A percentile compares a stretch with the other conserved stretches of the same genome.
Conservation (phyloP, 352 stramenopile species). For the Salisapilia sapeloensis region DNA sequence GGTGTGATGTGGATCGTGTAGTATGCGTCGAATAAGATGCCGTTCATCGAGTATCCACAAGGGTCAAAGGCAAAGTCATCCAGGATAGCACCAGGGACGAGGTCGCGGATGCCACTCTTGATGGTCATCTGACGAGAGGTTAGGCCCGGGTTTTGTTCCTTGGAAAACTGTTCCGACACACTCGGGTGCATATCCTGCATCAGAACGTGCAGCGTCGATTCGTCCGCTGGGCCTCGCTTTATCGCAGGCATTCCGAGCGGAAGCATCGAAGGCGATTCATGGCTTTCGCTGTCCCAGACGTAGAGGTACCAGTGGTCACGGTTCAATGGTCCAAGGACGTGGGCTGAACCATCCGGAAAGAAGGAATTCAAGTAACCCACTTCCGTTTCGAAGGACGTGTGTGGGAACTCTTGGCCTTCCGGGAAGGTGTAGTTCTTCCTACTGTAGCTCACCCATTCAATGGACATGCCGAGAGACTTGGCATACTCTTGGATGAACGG, state of each 20-base stretch:
- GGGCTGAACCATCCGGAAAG: conserved; percentile 70
- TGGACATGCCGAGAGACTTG: conserved; percentile 82
- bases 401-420: conserved; percentile 94
- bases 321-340: conserved; percentile 89
- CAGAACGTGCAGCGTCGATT: conserved; percentile 68
- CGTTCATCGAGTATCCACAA: conserved; percentile 99
- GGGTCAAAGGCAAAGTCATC: conserved; percentile 97
- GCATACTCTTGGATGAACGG: conserved; percentile 72
- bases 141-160: conserved; percentile 40
- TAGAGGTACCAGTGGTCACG: conserved; percentile 99
- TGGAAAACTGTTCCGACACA: conserved; percentile 78
- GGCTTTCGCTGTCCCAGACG: conserved; percentile 87
- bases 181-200: conserved; percentile 79
- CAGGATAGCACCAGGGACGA: conserved; percentile 90
- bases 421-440: conserved; percentile 99
- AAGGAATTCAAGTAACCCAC: conserved; percentile 90
- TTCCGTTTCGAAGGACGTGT: conserved; percentile 94
- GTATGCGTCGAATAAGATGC: conserved; percentile 95
- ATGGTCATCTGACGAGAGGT: conserved; percentile 86
- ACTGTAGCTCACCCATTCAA: conserved; percentile 98
- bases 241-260: conserved; percentile 6
- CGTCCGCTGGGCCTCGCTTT: conserved; percentile 11
- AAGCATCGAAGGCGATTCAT: conserved; percentile 10
- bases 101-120: conserved; percentile 87
- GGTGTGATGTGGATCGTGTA: conserved; percentile 99